These are phyloP conservation scores for Claviceps sp. DNA, from an alignment of 2,329 filamentous ascomycete genomes.

Conservation along the genomic window DNA sequence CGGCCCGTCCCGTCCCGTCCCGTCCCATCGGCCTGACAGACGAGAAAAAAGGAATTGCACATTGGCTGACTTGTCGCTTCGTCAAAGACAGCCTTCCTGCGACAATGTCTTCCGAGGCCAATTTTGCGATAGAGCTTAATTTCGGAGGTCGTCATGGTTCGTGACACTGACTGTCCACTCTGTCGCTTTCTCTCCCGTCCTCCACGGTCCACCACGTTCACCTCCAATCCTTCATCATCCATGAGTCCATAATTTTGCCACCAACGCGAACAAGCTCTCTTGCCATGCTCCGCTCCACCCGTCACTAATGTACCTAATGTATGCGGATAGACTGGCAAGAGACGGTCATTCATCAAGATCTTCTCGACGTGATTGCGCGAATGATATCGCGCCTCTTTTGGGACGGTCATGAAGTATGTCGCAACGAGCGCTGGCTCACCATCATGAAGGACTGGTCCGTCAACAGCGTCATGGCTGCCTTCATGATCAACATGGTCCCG, in stretches of 20 bases:
- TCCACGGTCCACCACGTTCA: too few relatives aligned
- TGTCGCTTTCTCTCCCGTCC: not conserved
- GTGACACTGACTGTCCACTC: not conserved
- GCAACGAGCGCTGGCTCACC: conserved; percentile 4
- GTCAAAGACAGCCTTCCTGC: conserved; percentile 3
- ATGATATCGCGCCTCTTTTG: conserved; percentile 7
- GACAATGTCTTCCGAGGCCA: conserved; percentile 6
- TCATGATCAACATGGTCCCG: conserved; percentile 7
- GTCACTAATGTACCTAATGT: not conserved
- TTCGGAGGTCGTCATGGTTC: conserved; percentile 1
- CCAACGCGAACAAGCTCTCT: not conserved
- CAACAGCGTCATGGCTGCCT: conserved; percentile 7
- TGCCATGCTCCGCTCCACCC: too few relatives aligned
- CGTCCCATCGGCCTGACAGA: too few relatives aligned
- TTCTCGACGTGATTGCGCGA: conserved; percentile 6
- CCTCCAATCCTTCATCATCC: too few relatives aligned
- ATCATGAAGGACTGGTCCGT: conserved; percentile 7
- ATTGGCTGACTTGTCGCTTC: not conserved
- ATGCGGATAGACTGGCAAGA: conserved; percentile 5
- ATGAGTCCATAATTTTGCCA: not conserved
- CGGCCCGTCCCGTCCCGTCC: too few relatives aligned
- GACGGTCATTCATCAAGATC: not conserved
- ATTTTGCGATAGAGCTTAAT: conserved; percentile 5
- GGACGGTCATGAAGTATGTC: conserved; percentile 7
- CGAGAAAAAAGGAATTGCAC: not conserved